Evolutionary conservation across 148 eudicot genomes (phyloP).

Genomic region (Rhododendron griersonianum): DNA sequence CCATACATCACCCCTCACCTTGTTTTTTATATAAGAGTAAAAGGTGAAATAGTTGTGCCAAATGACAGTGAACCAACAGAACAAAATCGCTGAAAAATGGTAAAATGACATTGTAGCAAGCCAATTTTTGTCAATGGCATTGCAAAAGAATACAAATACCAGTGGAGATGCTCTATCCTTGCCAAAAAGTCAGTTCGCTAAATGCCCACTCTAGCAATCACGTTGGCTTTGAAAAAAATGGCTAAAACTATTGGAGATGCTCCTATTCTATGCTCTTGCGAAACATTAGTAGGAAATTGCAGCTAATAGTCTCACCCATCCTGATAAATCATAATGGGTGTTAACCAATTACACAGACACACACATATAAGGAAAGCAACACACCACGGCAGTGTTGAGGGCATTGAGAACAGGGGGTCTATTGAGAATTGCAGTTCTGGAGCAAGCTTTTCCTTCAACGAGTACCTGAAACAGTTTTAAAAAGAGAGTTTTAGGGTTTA

Average conservation of each 20-base stretch:
- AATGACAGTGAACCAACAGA: not conserved
- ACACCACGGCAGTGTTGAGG: slow-evolving; percentile 52
- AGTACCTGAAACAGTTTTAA: slow-evolving; percentile 34
- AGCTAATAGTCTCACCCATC: not conserved
- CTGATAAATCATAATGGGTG: not conserved
- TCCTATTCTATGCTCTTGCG: not conserved
- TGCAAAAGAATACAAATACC: not conserved
- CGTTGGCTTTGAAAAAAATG: not conserved
- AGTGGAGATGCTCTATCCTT: not conserved
- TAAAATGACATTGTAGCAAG: not conserved
- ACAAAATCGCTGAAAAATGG: not conserved
- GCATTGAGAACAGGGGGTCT: slow-evolving; percentile 66
- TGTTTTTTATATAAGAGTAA: not conserved
- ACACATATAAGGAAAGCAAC: not conserved
- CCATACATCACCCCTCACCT: not conserved
- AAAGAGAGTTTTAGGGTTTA: not conserved
- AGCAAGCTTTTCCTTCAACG: slow-evolving; percentile 55
- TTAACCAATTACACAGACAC: not conserved
- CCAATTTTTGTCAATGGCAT: not conserved
- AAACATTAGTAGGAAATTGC: not conserved
- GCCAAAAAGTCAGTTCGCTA: not conserved
- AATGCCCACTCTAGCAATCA: not conserved
- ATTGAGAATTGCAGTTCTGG: slow-evolving; percentile 71
- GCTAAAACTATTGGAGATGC: not conserved
- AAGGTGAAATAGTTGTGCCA: not conserved